Conservation (phyloP, 2,329 filamentous ascomycete genomes). For the Rhynchosporium secalis region DNA sequence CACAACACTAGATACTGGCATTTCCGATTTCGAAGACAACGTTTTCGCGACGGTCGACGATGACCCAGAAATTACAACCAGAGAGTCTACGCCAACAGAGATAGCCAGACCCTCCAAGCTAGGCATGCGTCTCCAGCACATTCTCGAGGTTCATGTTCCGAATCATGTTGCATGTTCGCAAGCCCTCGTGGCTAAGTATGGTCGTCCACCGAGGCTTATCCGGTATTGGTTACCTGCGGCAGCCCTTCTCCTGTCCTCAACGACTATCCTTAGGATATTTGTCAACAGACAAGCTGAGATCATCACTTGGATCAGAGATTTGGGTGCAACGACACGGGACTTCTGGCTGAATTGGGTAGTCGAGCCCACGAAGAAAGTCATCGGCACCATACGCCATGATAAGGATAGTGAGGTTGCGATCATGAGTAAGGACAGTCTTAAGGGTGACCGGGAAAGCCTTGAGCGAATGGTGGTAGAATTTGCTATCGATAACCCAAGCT, state of each 20-base stretch:
- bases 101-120: slow-evolving; percentile 53
- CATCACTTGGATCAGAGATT: slow-evolving; percentile 72
- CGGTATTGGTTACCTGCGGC: slow-evolving; percentile 87
- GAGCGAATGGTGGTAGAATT: slow-evolving; percentile 99
- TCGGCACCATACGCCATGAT: slow-evolving; percentile 92
- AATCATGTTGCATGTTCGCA: slow-evolving; percentile 61
- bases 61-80: slow-evolving; percentile 57
- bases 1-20: slow-evolving; percentile 60
- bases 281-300: slow-evolving; percentile 76
- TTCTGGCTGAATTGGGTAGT: slow-evolving; percentile 98
- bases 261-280: slow-evolving; percentile 79
- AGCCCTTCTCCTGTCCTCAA: slow-evolving; percentile 74
- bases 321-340: slow-evolving; percentile 77
- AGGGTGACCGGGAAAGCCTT: slow-evolving; percentile 85
- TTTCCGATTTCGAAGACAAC: slow-evolving; percentile 64
- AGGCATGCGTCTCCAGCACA: slow-evolving; percentile 64
- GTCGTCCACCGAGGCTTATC: slow-evolving; percentile 71
- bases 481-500: slow-evolving; percentile 75
- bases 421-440: slow-evolving; percentile 90
- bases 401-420: slow-evolving; percentile 91
- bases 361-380: slow-evolving; percentile 77
- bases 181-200: slow-evolving; percentile 61
- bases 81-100: slow-evolving; percentile 45
- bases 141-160: slow-evolving; percentile 70
- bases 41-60: slow-evolving; percentile 64